Evolutionary conservation across 208 protist genomes (phyloP).

Genomic region (Trypanosoma rangeli): DNA sequence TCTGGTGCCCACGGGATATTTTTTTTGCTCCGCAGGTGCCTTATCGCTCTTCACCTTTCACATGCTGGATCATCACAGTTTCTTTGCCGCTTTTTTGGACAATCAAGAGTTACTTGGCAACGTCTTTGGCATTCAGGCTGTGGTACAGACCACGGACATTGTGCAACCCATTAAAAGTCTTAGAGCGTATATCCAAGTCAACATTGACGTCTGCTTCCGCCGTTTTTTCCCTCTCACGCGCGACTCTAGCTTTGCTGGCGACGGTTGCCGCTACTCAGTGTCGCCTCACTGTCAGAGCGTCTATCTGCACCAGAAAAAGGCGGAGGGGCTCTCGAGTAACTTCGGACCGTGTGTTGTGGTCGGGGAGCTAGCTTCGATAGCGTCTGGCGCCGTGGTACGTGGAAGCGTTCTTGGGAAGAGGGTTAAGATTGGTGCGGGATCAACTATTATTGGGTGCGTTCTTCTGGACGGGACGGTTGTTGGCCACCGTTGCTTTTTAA

Average conservation of each 20-base stretch:
- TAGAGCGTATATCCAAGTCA: constrained; percentile 72
- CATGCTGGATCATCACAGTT: constrained; percentile 62
- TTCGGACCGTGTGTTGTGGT: constrained; percentile 63
- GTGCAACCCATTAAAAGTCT: constrained; percentile 61
- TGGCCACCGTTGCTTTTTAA: constrained; percentile 50
- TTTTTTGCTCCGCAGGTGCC: constrained; percentile 72
- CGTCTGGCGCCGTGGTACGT: constrained; percentile 45
- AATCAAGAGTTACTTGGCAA: constrained; percentile 73
- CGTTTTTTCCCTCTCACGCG: constrained; percentile 79
- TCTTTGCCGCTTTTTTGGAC: constrained; percentile 63
- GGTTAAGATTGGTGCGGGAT: constrained; percentile 58
- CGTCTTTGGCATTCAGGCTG: constrained; percentile 71
- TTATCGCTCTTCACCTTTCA: constrained; percentile 75
- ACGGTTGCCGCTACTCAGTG: constrained; percentile 63
- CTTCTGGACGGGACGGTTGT: constrained; percentile 65
- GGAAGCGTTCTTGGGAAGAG: constrained; percentile 57
- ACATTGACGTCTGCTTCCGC: constrained; percentile 73
- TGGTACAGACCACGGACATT: constrained; percentile 39
- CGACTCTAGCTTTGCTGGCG: constrained; percentile 82
- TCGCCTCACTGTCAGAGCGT: constrained; percentile 64
- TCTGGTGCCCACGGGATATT: constrained; percentile 66
- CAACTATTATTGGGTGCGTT: constrained; percentile 59
- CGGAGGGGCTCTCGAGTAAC: constrained; percentile 16
- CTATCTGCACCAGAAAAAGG: constrained; percentile 59
- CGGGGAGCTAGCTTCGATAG: constrained; percentile 55